These are phyloP conservation scores for Anisogramma anomala DNA, from an alignment of 2,329 filamentous ascomycete genomes.

Conservation along the genomic window DNA sequence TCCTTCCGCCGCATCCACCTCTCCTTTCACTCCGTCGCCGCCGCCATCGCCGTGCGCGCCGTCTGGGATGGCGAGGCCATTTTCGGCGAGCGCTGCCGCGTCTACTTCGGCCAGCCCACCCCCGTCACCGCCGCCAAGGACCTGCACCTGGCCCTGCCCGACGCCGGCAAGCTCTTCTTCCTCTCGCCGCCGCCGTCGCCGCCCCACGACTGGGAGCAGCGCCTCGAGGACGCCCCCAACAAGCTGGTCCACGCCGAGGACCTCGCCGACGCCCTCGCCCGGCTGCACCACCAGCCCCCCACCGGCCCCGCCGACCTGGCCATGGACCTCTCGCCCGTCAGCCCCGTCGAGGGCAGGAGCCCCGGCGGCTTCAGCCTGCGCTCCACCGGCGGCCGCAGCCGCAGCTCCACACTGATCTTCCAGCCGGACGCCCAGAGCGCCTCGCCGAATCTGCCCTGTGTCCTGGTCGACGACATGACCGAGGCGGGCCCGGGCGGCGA, in stretches of 20 bases:
- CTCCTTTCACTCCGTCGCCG: slow-evolving; percentile 60
- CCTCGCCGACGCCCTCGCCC: slow-evolving; percentile 53
- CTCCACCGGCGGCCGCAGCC: slow-evolving; percentile 33
- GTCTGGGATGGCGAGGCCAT: slow-evolving; percentile 64
- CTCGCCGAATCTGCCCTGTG: slow-evolving; percentile 48
- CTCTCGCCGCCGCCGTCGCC: slow-evolving; percentile 58
- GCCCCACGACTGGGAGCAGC: slow-evolving; percentile 58
- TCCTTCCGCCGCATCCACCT: slow-evolving; percentile 73
- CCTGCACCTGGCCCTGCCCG: slow-evolving; percentile 52
- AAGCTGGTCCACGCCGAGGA: slow-evolving; percentile 59
- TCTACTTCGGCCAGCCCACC: slow-evolving; percentile 58
- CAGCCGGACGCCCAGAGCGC: slow-evolving; percentile 44
- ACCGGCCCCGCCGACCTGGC: slow-evolving; percentile 17
- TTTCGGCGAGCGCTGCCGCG: slow-evolving; percentile 55
- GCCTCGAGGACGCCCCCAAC: slow-evolving; percentile 57
- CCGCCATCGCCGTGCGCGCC: slow-evolving; percentile 58
- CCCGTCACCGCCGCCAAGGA: slow-evolving; percentile 40
- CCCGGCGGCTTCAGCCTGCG: slow-evolving; percentile 14
- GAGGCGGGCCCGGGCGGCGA: slow-evolving; percentile 36
- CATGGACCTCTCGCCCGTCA: slow-evolving; percentile 21
- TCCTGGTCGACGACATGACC: slow-evolving; percentile 57
- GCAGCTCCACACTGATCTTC: slow-evolving; percentile 56
- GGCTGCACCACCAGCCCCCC: slow-evolving; percentile 49
- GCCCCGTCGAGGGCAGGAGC: slow-evolving; percentile 17
- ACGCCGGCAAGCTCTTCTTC: slow-evolving; percentile 62